These are phyloP conservation scores for Didymella sp. DNA, from an alignment of 2,329 filamentous ascomycete genomes.

Conservation along the genomic window DNA sequence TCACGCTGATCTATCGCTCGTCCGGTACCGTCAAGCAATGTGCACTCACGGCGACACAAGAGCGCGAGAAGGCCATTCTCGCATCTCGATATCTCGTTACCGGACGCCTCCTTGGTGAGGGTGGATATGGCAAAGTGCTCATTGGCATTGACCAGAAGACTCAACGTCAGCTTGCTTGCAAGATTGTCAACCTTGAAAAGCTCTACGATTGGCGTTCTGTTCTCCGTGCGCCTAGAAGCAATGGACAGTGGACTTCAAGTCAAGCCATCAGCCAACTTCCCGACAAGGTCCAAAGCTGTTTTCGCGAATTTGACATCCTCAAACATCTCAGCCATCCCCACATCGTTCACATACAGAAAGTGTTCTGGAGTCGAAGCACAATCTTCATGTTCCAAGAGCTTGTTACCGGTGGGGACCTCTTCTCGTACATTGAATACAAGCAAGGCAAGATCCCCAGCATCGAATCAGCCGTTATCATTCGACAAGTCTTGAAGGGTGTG, in stretches of 20 bases:
- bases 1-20: constrained; percentile 40
- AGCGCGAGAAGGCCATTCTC: constrained; percentile 55
- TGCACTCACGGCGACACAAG: constrained; percentile 32
- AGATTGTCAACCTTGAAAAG: constrained; percentile 63
- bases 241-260: constrained; percentile 2
- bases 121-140: constrained; percentile 62
- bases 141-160: constrained; percentile 61
- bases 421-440: constrained; percentile 64
- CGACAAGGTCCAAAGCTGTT: constrained; percentile 34
- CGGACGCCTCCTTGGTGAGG: constrained; percentile 60
- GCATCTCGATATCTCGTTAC: constrained; percentile 58
- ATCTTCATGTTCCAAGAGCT: constrained; percentile 69
- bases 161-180: constrained; percentile 71
- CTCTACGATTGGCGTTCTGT: constrained; percentile 21
- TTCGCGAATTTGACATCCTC: constrained; percentile 58
- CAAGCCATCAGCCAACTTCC: constrained; percentile 31
- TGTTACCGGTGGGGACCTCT: constrained; percentile 65
- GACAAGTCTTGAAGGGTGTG: constrained; percentile 64
- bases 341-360: constrained; percentile 64
- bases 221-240: constrained; percentile 9
- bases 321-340: constrained; percentile 65
- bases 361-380: constrained; percentile 60
- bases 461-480: constrained; percentile 61
- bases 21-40: constrained; percentile 9
- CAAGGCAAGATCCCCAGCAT: constrained; percentile 56